Conservation (phyloP, 495 filamentous ascomycete genomes). For the Aspergillus sclerotioniger region DNA sequence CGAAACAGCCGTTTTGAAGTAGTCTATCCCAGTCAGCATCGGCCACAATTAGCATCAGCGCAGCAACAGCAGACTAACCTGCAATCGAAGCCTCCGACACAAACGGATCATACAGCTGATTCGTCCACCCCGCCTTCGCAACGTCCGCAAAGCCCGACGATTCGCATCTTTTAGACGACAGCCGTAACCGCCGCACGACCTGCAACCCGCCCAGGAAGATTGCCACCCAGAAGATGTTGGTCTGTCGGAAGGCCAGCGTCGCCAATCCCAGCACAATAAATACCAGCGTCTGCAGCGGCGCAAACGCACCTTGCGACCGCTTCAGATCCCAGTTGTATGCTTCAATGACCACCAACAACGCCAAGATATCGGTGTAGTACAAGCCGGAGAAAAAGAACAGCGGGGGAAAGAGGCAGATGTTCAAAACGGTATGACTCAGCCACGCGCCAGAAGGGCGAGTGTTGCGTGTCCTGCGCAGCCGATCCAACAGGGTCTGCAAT, state of each 20-base stretch:
- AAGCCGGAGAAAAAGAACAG: constrained; percentile 93
- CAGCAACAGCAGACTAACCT: constrained; percentile 42
- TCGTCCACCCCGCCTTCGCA: constrained; percentile 37
- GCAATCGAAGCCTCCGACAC: constrained; percentile 53
- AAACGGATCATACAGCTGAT: constrained; percentile 64
- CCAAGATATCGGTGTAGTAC: constrained; percentile 86
- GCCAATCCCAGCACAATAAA: constrained; percentile 55
- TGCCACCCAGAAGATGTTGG: constrained; percentile 94
- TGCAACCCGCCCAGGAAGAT: constrained; percentile 80
- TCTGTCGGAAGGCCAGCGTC: constrained; percentile 79
- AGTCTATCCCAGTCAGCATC: constrained; percentile 50
- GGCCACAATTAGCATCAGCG: background rate
- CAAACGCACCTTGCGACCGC: constrained; percentile 17
- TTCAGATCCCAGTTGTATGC: constrained; percentile 63
- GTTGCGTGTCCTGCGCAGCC: constrained; percentile 38
- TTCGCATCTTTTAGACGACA: constrained; percentile 25
- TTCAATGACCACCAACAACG: constrained; percentile 59
- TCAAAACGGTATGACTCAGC: constrained; percentile 64
- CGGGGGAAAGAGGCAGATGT: constrained; percentile 82
- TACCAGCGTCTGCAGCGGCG: constrained; percentile 28
- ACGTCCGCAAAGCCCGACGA: constrained; percentile 27
- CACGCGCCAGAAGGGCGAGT: constrained; percentile 37
- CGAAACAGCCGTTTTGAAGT: constrained; percentile 57
- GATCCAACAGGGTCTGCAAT: constrained; percentile 40
- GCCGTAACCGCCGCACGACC: constrained; percentile 47